phyloP scores from a whole-genome alignment of 208 protist species.

The Acanthamoeba lenticulata region DNA sequence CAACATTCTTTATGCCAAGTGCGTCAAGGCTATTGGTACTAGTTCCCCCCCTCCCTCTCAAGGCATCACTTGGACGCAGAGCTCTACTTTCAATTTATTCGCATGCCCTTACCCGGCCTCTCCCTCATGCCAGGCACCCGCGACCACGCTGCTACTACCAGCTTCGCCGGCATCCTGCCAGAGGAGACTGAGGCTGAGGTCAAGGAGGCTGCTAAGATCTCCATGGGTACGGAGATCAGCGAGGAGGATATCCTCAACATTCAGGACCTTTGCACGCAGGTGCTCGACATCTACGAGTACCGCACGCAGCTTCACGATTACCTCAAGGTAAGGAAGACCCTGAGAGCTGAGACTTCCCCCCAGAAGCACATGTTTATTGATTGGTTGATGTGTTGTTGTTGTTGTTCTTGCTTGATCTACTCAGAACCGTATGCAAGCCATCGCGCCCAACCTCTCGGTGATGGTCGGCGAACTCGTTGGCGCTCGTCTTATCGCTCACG shows the following conservation, averaged over 20 bases:
- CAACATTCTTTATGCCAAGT: conserved; percentile 96
- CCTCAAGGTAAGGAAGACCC: conserved; percentile 82
- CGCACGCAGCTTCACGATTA: conserved; percentile 96
- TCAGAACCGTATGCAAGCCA: conserved; percentile 73
- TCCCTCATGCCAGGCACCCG: conserved; percentile 84
- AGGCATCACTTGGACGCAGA: too few species aligned
- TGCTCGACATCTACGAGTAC: conserved; percentile 94
- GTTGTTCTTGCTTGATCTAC: too few species aligned
- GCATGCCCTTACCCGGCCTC: not conserved
- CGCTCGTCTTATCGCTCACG: conserved; percentile 98
- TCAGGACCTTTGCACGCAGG: conserved; percentile 90
- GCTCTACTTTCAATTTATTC: not conserved
- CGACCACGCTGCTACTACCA: conserved; percentile 91
- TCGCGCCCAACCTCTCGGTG: conserved; percentile 97
- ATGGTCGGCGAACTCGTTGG: conserved; percentile 98
- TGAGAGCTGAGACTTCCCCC: not conserved
- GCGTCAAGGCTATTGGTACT: conserved; percentile 82
- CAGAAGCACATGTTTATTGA: too few species aligned
- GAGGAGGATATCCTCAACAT: conserved; percentile 97
- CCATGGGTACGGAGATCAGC: conserved; percentile 97
- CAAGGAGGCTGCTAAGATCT: conserved; percentile 96
- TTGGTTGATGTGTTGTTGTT: too few species aligned
- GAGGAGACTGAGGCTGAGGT: conserved; percentile 96
- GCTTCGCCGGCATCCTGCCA: conserved; percentile 95
- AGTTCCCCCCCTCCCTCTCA: not conserved